Base-by-base conservation (phyloP, 176 grass and related monocot species). In the Puccinellia tenuiflora region DNA sequence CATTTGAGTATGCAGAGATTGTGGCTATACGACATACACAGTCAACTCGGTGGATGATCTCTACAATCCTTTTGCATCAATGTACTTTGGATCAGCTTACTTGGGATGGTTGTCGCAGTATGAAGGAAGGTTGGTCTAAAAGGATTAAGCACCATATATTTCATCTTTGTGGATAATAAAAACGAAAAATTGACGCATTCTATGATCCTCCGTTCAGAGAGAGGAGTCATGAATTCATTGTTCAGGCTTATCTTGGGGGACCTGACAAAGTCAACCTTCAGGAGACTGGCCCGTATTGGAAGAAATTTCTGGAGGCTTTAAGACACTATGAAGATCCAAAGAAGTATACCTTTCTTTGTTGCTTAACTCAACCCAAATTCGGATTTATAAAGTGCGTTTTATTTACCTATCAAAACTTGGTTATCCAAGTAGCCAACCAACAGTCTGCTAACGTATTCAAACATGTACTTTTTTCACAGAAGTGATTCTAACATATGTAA, bases 41-140 rank as follows among this genome's bases (percentile, higher is more conserved):
- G 87, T 98, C 8, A 88, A 18, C 17, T 95, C 92, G 31, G 90
- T 98, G 35, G 96, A 98, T 68, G 90, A 98, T 78, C 76, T 98
- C 22, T 98, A 95, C 87, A 98, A 95, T 89, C 96, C 96, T 83
- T 95, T 98, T 86, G 90, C 90, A 78, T 98, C 96, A 30, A 98
- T 98, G 92, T 98, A 98, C 77, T 98, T 93, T 21, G 96, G 96
- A 33, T 89, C 89, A 38, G 87, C 92, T 51, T 98, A 98, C 68
- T 85, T 93, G 82, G 82, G 73, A 62, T 98, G 90, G 92, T 57
- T 98, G 39, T 93, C 96, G 6, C 83, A 87, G 56, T 98, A 95
- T 18, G 92, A 95, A 80, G 92, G 91, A 77, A 98, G 92, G 96
- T 98, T 22, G 55, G 85, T 80, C 24, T 71, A 63, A 72, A 53